Base-by-base conservation (phyloP, 306 rosid species). In the Sicyos edulis region DNA sequence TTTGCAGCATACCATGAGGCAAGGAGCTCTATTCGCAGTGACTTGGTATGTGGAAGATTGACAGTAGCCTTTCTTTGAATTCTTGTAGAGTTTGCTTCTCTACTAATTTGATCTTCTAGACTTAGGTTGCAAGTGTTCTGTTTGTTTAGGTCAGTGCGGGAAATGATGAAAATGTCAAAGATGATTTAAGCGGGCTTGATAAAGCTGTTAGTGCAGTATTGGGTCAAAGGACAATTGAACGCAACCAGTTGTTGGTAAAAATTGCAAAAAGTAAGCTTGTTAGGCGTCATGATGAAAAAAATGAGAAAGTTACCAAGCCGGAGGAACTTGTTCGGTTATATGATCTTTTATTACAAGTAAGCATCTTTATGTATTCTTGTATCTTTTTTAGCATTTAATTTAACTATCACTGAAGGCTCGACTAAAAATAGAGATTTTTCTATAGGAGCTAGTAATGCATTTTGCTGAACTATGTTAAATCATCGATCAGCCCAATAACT, bases 241-340 rank as follows among this genome's bases (percentile, higher is more conserved):
- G 99, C 76, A 91, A 93, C 82, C 92, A 83, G 75, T 79, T 93
- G 74, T 78, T 93, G 86, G 96, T 93, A 72, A 87, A 83, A 79
- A 83, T 87, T 78, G 97, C 97, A 19, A 93, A 88, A 77, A 83
- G 97, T 78, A 91, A 93, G 85, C 95, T 93, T 58, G 76, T 85
- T 42, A 87, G 78, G 82, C 96, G 83, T n/a, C 87, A 81, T 32
- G 91, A 85, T 62, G 98, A 88, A 61, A 93, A 91, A 86, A 91
- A 86, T 50, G 99, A 93, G 80, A 93, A 88, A 91, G 88, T 83
- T 73, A 93, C 97, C 45, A 93, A 87, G 81, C 99, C 99, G n/a
- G 99, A 93, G 86, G 99, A 93, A 82, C 99, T 93, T 68, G 99
- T 93, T 78, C 96, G 97, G 75, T 77, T 93, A 16, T 91, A 83